phyloP scores from a whole-genome alignment of 495 filamentous ascomycete genomes.

The Hamigera avellanea region DNA sequence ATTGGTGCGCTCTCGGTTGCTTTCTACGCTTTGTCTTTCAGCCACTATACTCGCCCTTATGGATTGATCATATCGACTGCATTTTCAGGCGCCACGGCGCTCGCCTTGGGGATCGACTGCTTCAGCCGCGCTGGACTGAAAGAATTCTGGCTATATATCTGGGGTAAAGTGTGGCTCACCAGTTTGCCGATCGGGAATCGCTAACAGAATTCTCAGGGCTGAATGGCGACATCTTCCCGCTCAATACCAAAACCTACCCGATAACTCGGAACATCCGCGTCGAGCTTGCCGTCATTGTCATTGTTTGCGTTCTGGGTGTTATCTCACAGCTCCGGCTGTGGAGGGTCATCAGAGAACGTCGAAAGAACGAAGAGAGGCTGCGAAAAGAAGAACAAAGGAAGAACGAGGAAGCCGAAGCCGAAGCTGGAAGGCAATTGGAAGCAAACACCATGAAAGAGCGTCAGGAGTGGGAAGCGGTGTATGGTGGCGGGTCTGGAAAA shows the following conservation, averaged over 20 bases:
- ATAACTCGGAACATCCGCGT: slow-evolving; percentile 78
- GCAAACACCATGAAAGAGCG: slow-evolving; percentile 55
- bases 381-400: slow-evolving; percentile 43
- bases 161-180: slow-evolving; percentile 42
- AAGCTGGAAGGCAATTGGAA: slow-evolving; percentile 55
- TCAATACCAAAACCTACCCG: slow-evolving; percentile 64
- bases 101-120: slow-evolving; percentile 81
- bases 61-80: slow-evolving; percentile 64
- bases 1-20: slow-evolving; percentile 60
- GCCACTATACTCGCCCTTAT: slow-evolving; percentile 64
- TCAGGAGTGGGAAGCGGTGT: slow-evolving; percentile 69
- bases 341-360: slow-evolving; percentile 69
- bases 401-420: slow-evolving; percentile 59
- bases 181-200: background rate
- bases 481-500: slow-evolving; percentile 43
- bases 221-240: slow-evolving; percentile 69
- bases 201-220: slow-evolving; percentile 37
- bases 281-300: slow-evolving; percentile 67
- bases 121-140: slow-evolving; percentile 81
- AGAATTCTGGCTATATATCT: slow-evolving; percentile 94
- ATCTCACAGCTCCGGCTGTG: slow-evolving; percentile 80
- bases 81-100: slow-evolving; percentile 68
- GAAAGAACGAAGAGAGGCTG: slow-evolving; percentile 47
- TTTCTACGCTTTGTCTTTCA: slow-evolving; percentile 66
- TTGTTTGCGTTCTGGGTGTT: slow-evolving; percentile 62